Percentiles rank a stretch among this genome's conserved stretches.
These are phyloP conservation scores for Fusarium sp. DNA, from an alignment of 2,329 filamentous ascomycete genomes.

Conservation along the genomic window DNA sequence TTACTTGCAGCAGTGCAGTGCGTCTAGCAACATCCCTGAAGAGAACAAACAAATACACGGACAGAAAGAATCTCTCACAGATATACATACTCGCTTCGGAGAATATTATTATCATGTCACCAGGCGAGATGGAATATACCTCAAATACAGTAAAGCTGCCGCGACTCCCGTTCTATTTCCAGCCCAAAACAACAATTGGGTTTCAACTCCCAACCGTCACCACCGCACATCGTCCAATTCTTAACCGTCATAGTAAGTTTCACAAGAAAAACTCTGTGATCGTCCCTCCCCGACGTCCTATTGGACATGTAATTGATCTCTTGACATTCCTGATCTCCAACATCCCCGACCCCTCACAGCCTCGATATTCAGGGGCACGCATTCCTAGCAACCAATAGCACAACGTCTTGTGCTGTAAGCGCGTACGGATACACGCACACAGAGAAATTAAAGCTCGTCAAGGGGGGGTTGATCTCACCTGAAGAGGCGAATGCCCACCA, in stretches of 20 bases:
- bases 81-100: not conserved
- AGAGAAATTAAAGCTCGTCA: conserved; percentile 25
- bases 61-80: not conserved
- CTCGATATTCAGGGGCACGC: conserved; percentile 36
- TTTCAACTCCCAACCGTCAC: conserved; percentile 14
- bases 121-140: not conserved
- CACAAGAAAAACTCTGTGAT: not conserved
- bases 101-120: conserved; percentile 3
- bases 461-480: conserved; percentile 18
- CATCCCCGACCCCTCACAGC: conserved; percentile 21
- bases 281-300: not conserved
- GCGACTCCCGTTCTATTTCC: conserved; percentile 5
- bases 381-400: conserved; percentile 24
- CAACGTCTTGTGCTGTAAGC: not conserved
- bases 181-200: conserved; percentile 18
- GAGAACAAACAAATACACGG: not conserved
- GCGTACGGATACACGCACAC: not conserved
- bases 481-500: conserved; percentile 10
- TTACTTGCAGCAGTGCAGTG: conserved; percentile 4
- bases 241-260: conserved; percentile 6
- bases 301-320: conserved; percentile 17
- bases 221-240: not conserved
- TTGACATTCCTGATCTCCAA: conserved; percentile 28
- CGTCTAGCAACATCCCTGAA: conserved; percentile 7
- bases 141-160: conserved; percentile 7